Conservation (phyloP, 1,139 yeast genomes). For the Kodamaea derodonti region DNA sequence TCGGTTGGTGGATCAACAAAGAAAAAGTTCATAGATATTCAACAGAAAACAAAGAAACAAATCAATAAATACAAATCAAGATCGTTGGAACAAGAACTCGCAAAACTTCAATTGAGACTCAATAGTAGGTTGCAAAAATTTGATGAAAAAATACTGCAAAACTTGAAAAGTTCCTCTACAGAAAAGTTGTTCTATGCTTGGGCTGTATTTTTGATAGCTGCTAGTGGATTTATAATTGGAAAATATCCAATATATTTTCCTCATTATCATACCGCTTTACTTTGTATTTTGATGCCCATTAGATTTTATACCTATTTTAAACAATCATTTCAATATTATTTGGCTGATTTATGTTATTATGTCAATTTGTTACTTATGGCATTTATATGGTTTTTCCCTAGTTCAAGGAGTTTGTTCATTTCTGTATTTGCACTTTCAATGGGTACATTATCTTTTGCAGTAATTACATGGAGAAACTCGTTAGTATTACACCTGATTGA, state of each 20-base stretch:
- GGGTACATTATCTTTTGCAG: slow-evolving; percentile 92
- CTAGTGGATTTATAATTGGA: slow-evolving; percentile 76
- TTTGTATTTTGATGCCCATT: slow-evolving; percentile 72
- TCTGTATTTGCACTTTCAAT: slow-evolving; percentile 82
- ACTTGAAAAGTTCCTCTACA: slow-evolving; percentile 55
- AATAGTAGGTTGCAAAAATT: slow-evolving; percentile 47
- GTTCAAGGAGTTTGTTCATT: slow-evolving; percentile 66
- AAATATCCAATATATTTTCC: slow-evolving; percentile 75
- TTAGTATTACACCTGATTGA: slow-evolving; percentile 88
- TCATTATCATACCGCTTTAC: slow-evolving; percentile 62
- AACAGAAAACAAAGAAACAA: slow-evolving; percentile 30
- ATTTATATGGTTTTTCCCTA: slow-evolving; percentile 81
- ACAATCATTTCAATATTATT: slow-evolving; percentile 73
- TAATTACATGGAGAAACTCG: slow-evolving; percentile 93
- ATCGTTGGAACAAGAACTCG: slow-evolving; percentile 21
- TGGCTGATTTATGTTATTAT: slow-evolving; percentile 92
- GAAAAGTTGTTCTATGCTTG: slow-evolving; percentile 82
- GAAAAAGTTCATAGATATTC: slow-evolving; percentile 35
- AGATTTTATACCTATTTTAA: slow-evolving; percentile 81
- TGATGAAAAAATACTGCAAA: slow-evolving; percentile 52
- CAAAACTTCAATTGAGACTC: slow-evolving; percentile 31
- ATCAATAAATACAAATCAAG: slow-evolving; percentile 21
- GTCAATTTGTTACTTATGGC: slow-evolving; percentile 69
- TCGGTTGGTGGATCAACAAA: slow-evolving; percentile 35
- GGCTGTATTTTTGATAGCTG: slow-evolving; percentile 65